These are phyloP conservation scores for Aspergillus jensenii DNA, from an alignment of 2,329 filamentous ascomycete species.

Conservation along the genomic window DNA sequence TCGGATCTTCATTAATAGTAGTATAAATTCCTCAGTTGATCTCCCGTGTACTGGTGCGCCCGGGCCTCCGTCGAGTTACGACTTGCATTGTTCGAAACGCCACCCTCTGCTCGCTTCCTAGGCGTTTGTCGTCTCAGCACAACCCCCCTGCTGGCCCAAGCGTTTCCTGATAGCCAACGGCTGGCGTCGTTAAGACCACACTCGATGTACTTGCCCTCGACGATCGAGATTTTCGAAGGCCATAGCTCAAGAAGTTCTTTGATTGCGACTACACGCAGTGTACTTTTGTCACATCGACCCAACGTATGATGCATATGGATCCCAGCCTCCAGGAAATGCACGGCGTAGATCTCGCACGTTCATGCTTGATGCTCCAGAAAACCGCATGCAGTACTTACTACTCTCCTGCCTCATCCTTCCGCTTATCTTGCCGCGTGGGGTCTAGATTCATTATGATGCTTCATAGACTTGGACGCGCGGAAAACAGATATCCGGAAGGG, in stretches of 20 bases:
- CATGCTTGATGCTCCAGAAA: neutral
- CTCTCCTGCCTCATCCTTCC: neutral
- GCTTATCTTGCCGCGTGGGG: neutral
- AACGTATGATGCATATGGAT: neutral
- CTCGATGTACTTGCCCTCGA: neutral
- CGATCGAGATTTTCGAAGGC: neutral
- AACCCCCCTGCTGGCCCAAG: slow-evolving; percentile 22
- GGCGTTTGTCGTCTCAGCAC: slow-evolving; percentile 6
- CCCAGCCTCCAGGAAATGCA: neutral
- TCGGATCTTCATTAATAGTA: neutral
- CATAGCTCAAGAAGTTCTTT: neutral
- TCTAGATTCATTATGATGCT: neutral
- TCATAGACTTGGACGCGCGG: neutral
- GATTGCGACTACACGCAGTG: neutral
- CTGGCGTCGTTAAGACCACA: neutral
- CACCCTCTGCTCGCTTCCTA: slow-evolving; percentile 1
- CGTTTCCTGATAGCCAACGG: slow-evolving; percentile 11
- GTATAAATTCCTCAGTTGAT: slow-evolving; percentile 8
- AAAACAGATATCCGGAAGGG: neutral
- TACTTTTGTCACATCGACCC: slow-evolving; percentile 1
- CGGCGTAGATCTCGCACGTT: neutral
- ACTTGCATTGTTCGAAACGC: slow-evolving; percentile 1
- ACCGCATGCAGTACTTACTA: neutral
- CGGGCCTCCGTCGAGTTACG: slow-evolving; percentile 9
- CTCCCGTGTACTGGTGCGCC: slow-evolving; percentile 12